Conservation (phyloP, 2,329 filamentous ascomycete genomes). For the Pseudogymnoascus sp. region DNA sequence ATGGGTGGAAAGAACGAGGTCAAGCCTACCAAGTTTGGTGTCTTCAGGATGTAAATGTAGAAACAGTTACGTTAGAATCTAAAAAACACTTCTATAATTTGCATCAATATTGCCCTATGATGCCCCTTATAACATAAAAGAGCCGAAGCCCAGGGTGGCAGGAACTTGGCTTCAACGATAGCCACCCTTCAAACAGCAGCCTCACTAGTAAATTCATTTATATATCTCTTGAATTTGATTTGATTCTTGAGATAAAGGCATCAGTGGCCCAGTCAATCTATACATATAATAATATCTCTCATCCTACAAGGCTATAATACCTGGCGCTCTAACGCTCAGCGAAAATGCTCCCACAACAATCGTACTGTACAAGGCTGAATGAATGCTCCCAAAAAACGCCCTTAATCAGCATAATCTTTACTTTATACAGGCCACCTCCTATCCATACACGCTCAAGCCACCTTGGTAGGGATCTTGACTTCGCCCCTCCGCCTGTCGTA, state of each 20-base stretch:
- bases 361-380: slow-evolving; percentile 7
- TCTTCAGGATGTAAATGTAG: slow-evolving; percentile 67
- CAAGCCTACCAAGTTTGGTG: slow-evolving; percentile 62
- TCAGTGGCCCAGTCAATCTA: background rate
- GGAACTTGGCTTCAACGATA: background rate
- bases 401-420: background rate
- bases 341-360: slow-evolving; percentile 2
- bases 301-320: slow-evolving; percentile 1
- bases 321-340: slow-evolving; percentile 2
- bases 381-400: slow-evolving; percentile 3
- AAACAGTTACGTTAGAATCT: background rate
- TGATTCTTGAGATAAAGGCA: slow-evolving; percentile 3
- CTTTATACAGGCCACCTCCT: background rate
- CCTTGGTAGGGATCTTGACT: slow-evolving; percentile 59
- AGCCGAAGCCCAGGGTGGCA: background rate
- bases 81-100: background rate
- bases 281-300: slow-evolving; percentile 1
- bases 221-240: background rate
- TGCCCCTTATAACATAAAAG: background rate
- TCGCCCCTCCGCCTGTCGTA: slow-evolving; percentile 55
- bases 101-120: background rate
- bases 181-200: background rate
- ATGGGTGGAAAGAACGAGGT: slow-evolving; percentile 58
- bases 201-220: background rate
- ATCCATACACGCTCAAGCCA: slow-evolving; percentile 27